These are phyloP conservation scores for Entomortierella parvispora DNA, from an alignment of 192 early-diverging fungal species.

Conservation along the genomic window DNA sequence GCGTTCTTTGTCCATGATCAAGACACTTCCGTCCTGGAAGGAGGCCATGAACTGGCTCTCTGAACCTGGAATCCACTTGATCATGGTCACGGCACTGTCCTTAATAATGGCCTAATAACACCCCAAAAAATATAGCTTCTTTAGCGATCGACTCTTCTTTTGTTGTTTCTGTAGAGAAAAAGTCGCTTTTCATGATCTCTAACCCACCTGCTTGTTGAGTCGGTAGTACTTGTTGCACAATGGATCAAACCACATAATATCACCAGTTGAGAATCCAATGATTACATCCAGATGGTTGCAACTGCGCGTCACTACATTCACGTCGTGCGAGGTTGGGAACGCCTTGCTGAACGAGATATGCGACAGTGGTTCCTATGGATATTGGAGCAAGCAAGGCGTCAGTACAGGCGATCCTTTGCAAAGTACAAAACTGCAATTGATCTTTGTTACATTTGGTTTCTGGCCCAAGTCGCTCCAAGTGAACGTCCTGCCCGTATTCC, in stretches of 20 bases:
- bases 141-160: neutral
- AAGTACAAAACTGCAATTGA: conserved; percentile 2
- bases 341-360: conserved; percentile 78
- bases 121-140: neutral
- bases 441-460: conserved; percentile 66
- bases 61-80: conserved; percentile 92
- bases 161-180: neutral
- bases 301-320: conserved; percentile 77
- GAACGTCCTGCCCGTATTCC: conserved; percentile 77
- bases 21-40: conserved; percentile 84
- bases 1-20: conserved; percentile 87
- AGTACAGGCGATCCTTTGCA: neutral
- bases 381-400: conserved; percentile 19
- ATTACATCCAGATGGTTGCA: conserved; percentile 82
- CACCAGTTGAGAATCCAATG: conserved; percentile 86
- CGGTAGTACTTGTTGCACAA: conserved; percentile 86
- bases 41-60: conserved; percentile 87
- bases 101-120: conserved; percentile 67
- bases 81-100: conserved; percentile 73
- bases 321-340: conserved; percentile 86
- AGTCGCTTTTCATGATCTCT: neutral
- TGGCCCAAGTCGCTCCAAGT: conserved; percentile 75
- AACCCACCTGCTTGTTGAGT: conserved; percentile 82
- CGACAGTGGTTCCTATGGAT: conserved; percentile 79
- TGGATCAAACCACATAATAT: conserved; percentile 87